These are phyloP conservation scores for Globisporangium rhizosaccharum DNA, from an alignment of 352 stramenopile species.

Conservation along the genomic window DNA sequence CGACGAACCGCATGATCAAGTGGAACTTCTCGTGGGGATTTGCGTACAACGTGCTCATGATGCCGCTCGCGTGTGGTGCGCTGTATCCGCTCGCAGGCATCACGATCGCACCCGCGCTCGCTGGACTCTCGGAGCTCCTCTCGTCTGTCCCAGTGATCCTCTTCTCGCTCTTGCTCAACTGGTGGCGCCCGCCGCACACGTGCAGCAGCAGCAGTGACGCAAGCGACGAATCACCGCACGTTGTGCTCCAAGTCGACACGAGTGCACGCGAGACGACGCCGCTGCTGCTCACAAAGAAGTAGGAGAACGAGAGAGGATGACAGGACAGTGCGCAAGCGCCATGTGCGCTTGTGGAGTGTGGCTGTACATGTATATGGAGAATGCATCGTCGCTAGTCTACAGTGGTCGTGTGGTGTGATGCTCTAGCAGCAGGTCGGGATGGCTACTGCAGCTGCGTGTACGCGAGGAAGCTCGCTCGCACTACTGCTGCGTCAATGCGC, in stretches of 20 bases:
- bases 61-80: constrained; percentile 65
- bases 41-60: constrained; percentile 71
- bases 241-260: constrained; percentile 31
- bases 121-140: constrained; percentile 64
- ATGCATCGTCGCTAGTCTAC: neutral
- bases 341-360: no score
- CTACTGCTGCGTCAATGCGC: constrained; percentile 4
- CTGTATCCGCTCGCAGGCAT: constrained; percentile 57
- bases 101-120: constrained; percentile 59
- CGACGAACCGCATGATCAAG: constrained; percentile 64
- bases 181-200: constrained; percentile 48
- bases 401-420: neutral
- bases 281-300: constrained; percentile 18
- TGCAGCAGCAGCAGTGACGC: constrained; percentile 7
- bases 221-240: constrained; percentile 15
- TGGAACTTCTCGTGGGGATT: constrained; percentile 75
- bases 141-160: constrained; percentile 77
- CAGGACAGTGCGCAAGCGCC: neutral
- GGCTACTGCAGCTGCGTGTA: constrained; percentile 14
- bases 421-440: no score
- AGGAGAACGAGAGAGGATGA: neutral
- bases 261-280: constrained; percentile 26
- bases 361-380: neutral
- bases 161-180: constrained; percentile 67
- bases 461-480: constrained; percentile 26